phyloP scores from a whole-genome alignment of 192 early-diverging fungal genomes.

The Coemansia sp. region DNA sequence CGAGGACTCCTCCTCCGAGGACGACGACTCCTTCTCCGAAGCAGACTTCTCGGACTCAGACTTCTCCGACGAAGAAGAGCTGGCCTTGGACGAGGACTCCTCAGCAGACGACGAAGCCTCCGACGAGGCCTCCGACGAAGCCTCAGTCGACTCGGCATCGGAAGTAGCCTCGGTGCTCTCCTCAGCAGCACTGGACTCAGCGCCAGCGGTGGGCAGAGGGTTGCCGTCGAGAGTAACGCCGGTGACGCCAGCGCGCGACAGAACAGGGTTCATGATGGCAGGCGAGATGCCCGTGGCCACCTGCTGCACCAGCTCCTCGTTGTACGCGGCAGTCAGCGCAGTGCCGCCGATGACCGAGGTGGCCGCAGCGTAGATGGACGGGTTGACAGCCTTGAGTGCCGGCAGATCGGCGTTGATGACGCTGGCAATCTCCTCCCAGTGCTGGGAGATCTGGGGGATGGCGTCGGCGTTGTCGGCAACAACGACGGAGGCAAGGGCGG shows the following conservation, averaged over 20 bases:
- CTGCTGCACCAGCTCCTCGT: slow-evolving; percentile 36
- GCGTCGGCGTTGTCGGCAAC: slow-evolving; percentile 24
- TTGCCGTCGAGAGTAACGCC: slow-evolving; percentile 42
- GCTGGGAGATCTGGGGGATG: slow-evolving; percentile 29
- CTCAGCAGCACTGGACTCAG: slow-evolving; percentile 2
- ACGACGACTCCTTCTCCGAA: slow-evolving; percentile 7
- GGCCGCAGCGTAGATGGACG: slow-evolving; percentile 33
- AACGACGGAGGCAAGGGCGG: slow-evolving; percentile 10
- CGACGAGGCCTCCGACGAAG: slow-evolving; percentile 4
- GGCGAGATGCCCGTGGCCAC: slow-evolving; percentile 45
- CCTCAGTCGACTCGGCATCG: neutral
- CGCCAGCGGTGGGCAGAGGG: slow-evolving; percentile 17
- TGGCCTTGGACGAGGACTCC: slow-evolving; percentile 1
- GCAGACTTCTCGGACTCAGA: neutral
- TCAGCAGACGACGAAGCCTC: slow-evolving; percentile 1
- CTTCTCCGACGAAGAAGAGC: slow-evolving; percentile 1
- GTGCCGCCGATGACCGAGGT: slow-evolving; percentile 43
- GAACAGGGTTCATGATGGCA: slow-evolving; percentile 44
- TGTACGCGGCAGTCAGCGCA: slow-evolving; percentile 24
- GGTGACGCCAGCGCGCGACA: slow-evolving; percentile 38
- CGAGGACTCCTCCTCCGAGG: neutral
- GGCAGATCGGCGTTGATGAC: slow-evolving; percentile 42
- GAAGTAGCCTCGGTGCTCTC: neutral
- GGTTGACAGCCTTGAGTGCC: slow-evolving; percentile 31
- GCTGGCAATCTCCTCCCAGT: slow-evolving; percentile 33